phyloP scores from a whole-genome alignment of 2,329 filamentous ascomycete genomes.

The Neospermospora avenae region DNA sequence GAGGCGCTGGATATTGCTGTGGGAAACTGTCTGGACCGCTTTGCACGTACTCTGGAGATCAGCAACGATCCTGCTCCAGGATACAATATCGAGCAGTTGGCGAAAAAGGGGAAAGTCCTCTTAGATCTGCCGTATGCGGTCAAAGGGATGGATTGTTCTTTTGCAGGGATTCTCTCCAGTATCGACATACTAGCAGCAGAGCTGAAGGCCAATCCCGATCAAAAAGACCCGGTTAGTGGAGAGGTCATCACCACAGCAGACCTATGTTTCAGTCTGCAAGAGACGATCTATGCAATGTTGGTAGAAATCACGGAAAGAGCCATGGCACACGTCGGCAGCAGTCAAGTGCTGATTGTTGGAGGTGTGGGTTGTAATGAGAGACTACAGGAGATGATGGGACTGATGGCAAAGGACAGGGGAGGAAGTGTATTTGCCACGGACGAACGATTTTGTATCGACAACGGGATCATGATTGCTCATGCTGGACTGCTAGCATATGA shows the following conservation, averaged over 20 bases:
- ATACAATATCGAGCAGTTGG: constrained; percentile 96
- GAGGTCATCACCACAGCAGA: constrained; percentile 72
- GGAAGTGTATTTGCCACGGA: constrained; percentile 93
- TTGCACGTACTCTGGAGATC: constrained; percentile 86
- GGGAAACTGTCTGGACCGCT: constrained; percentile 94
- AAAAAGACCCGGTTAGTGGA: constrained; percentile 45
- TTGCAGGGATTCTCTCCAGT: constrained; percentile 83
- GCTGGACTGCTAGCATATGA: constrained; percentile 83
- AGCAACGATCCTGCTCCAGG: constrained; percentile 95
- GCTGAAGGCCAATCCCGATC: constrained; percentile 50
- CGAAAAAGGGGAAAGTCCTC: constrained; percentile 67
- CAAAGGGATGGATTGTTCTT: constrained; percentile 98
- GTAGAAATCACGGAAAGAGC: constrained; percentile 98
- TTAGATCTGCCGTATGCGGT: constrained; percentile 92
- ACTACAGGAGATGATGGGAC: constrained; percentile 96
- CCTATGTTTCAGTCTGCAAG: constrained; percentile 90
- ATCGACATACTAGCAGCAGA: constrained; percentile 76
- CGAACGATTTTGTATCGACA: constrained; percentile 97
- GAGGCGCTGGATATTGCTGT: constrained; percentile 97
- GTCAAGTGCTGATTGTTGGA: constrained; percentile 89
- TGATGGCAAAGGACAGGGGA: constrained; percentile 85
- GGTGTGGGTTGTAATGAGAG: constrained; percentile 95
- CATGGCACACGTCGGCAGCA: constrained; percentile 94
- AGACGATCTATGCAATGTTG: constrained; percentile 94
- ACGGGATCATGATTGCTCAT: constrained; percentile 99